Base-by-base conservation (phyloP, 176 grass and related monocot species). In the Panicum miliaceum region DNA sequence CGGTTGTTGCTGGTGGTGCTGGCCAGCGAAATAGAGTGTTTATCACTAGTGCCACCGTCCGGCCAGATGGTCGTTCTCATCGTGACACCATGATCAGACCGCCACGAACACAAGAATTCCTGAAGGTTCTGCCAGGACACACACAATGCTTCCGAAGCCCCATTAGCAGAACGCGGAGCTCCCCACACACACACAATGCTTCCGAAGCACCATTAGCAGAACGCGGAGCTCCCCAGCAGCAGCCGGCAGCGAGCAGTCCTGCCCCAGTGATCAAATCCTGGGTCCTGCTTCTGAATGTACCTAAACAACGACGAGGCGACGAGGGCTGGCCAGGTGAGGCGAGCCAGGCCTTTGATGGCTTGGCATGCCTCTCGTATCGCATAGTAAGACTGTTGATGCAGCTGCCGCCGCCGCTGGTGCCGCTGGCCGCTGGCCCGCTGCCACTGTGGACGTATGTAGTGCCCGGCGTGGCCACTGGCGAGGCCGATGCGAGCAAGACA, bases 371-470 rank as follows among this genome's bases (percentile, higher is more conserved):
- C 35, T 61, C 35, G 61, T 32, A 23, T 32, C 29, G 29, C 29
- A 32, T 32, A 32, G 29, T 65, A 57, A 37, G 48, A 60, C 71
- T 87, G 27, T 82, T 29, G 61, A 48, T 8, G 71, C 26, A 37
- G 62, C 36, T 67, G 74, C 83, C 19, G 64, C 41, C 68, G 58
- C 84, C 74, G 79, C 79, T 81, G 69, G 78, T 68, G 73, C 63
- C 29, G 63, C 12, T 12, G 40, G 6, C 40, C 40, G 40, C 40
- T 41, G 40, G 0, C 40, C 4, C 26, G 23, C 2, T 53, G 51
- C 59, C 73, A 36, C 75, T 78, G 52, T 71, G 19, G 48, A 52
- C 71, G 40, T 3, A 8, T 14, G 32, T 10, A 3, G 53, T 22
- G 26, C 46, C 38, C 48, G 37, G 60, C 61, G 48, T 68, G 78